These are phyloP conservation scores for Plectosphaerella sp. DNA, from an alignment of 2,329 filamentous ascomycete genomes.

Conservation along the genomic window DNA sequence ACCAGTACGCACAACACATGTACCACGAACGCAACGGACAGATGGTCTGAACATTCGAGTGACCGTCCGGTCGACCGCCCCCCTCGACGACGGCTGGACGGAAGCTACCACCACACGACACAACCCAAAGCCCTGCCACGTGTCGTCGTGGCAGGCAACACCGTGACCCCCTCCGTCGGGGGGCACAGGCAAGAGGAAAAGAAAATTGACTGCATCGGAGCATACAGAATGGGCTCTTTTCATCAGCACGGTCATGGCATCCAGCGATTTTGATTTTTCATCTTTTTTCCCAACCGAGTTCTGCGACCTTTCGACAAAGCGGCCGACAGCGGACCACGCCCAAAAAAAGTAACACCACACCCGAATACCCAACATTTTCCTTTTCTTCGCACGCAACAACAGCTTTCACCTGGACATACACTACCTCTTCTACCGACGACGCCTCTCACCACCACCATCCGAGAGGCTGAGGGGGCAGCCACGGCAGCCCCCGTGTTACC, in stretches of 20 bases:
- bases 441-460: conserved; percentile 9
- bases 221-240: conserved; percentile 27
- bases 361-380: conserved; percentile 19
- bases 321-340: conserved; percentile 31
- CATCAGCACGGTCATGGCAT: conserved; percentile 38
- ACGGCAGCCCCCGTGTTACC: neutral
- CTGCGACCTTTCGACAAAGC: conserved; percentile 16
- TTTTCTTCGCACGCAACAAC: conserved; percentile 11
- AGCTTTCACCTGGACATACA: conserved; percentile 18
- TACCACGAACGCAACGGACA: conserved; percentile 27
- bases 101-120: conserved; percentile 6
- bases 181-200: conserved; percentile 10
- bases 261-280: conserved; percentile 33
- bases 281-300: conserved; percentile 17
- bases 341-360: conserved; percentile 35
- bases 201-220: conserved; percentile 13
- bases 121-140: conserved; percentile 1
- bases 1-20: conserved; percentile 40
- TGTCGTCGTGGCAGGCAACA: conserved; percentile 4
- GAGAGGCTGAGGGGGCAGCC: conserved; percentile 1
- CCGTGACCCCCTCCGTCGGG: neutral
- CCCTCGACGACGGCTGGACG: neutral
- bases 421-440: conserved; percentile 11
- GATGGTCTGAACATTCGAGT: conserved; percentile 16
- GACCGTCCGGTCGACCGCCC: conserved; percentile 1